Percentiles rank a stretch among this genome's conserved stretches.
phyloP scores from a whole-genome alignment of 106 monocot species.

The Acorus calamus region DNA sequence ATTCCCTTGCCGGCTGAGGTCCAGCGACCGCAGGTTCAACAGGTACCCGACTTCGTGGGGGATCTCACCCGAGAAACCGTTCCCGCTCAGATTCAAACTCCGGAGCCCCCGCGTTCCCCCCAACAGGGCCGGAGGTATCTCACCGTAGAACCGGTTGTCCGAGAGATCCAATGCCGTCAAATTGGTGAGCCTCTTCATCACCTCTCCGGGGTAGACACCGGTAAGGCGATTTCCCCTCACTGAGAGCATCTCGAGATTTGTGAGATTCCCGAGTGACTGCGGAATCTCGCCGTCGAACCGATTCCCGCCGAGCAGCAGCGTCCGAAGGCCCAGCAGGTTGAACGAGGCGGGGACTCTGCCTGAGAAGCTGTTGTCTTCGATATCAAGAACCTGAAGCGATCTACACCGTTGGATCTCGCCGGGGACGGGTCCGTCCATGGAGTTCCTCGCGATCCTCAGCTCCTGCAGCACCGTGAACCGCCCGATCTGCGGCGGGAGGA shows the following conservation, averaged over 20 bases:
- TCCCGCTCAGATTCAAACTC: conserved; percentile 67
- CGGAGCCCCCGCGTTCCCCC: conserved; percentile 35
- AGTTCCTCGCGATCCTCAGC: conserved; percentile 51
- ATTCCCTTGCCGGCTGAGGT: conserved; percentile 53
- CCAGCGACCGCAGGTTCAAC: conserved; percentile 37
- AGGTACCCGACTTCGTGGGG: conserved; percentile 53
- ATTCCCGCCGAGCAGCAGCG: conserved; percentile 62
- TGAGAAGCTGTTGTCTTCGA: conserved; percentile 48
- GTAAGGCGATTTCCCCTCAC: conserved; percentile 39
- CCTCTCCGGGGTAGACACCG: conserved; percentile 39
- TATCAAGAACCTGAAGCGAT: conserved; percentile 76
- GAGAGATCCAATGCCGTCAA: conserved; percentile 62
- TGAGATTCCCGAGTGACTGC: conserved; percentile 32
- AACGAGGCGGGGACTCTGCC: conserved; percentile 45
- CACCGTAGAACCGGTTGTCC: conserved; percentile 48
- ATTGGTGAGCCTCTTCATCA: conserved; percentile 39
- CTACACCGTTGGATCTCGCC: conserved; percentile 53
- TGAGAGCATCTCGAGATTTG: conserved; percentile 40
- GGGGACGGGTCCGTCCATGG: conserved; percentile 41
- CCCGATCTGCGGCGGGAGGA: conserved; percentile 42
- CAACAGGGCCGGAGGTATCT: conserved; percentile 41
- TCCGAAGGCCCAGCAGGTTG: conserved; percentile 36
- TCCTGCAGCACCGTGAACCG: conserved; percentile 42
- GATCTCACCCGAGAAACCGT: conserved; percentile 50
- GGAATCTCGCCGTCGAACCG: conserved; percentile 50